Base-by-base conservation (phyloP, 179 eudicot species). In the Pouteria campechiana region DNA sequence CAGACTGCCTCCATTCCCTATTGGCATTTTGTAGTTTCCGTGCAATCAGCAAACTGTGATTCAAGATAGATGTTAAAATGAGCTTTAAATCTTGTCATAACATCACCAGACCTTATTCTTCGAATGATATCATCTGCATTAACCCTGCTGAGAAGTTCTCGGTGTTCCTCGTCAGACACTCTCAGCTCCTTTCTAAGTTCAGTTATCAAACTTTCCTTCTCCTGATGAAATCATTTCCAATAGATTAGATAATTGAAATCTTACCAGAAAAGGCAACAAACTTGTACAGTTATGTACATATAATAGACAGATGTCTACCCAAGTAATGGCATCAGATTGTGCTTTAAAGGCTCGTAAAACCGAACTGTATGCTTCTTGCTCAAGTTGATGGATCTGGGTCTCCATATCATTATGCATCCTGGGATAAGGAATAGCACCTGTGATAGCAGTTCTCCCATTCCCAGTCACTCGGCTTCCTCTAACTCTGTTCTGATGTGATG, bases 341-440 rank as follows among this genome's bases (percentile, higher is more conserved):
- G 79, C 85, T 68, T 71, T 77, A 55, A 81, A 77, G 32, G 92
- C 85, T 68, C 81, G 63, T 52, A 81, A 46, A 62, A 81, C 85
- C 21, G 79, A 62, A 52, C 73, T 62, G 55, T 81, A 81, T 21
- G 85, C 92, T 71, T 81, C 92, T 61, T 74, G 76, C 70, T 77
- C 92, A 39, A 81, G 78, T 27, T 59, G 79, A 50, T 77, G 92
- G 52, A 81, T 74, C 61, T 81, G 75, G 49, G 73, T 56, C 58
- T 63, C 82, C 82, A 81, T 77, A 45, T 77, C 83, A 43, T 65
- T 63, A 46, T 63, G 61, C 47, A 61, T 63, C 48, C 73, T 63
- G 4, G 68, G 44, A 33, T 60, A 72, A 19, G 74, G 79, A n/a
- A 47, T 34, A 43, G 83, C 52, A 44, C 64, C 60, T 41, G 50